A percentile compares a stretch with the other conserved stretches of the same genome.
phyloP scores from a whole-genome alignment of 495 filamentous ascomycete species.

The Tricharina praecox region DNA sequence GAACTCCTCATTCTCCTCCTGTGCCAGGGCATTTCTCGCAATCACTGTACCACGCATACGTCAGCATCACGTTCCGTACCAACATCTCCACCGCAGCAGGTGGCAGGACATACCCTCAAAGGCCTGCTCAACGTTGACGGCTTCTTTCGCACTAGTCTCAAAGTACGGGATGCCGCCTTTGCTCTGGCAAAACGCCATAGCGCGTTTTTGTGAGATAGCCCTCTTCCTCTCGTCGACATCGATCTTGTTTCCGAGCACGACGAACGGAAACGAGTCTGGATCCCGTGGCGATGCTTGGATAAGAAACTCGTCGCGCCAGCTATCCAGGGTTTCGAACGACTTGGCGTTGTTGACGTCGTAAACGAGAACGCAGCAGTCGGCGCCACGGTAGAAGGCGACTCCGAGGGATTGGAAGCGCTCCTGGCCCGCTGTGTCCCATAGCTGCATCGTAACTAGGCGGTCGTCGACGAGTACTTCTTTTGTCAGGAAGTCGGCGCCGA shows the following conservation, averaged over 20 bases:
- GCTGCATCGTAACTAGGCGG: constrained; percentile 92
- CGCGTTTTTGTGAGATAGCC: constrained; percentile 76
- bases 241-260: constrained; percentile 91
- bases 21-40: constrained; percentile 79
- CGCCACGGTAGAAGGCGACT: constrained; percentile 93
- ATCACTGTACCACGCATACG: constrained; percentile 54
- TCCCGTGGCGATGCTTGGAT: constrained; percentile 94
- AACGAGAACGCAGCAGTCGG: constrained; percentile 94
- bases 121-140: constrained; percentile 89
- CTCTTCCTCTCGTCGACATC: constrained; percentile 95
- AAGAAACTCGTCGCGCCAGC: constrained; percentile 95
- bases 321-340: constrained; percentile 93
- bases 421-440: constrained; percentile 97
- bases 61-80: background rate
- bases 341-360: constrained; percentile 98
- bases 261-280: constrained; percentile 93
- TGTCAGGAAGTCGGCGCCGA: constrained; percentile 94
- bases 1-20: constrained; percentile 88
- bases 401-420: constrained; percentile 94
- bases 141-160: constrained; percentile 96
- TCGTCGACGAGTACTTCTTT: constrained; percentile 96
- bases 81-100: no score
- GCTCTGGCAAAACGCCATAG: constrained; percentile 89
- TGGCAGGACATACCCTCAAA: constrained; percentile 56
- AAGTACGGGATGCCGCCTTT: constrained; percentile 96